A percentile compares a stretch with the other conserved stretches of the same genome.
Conservation (phyloP, 2,329 filamentous ascomycete genomes). For the Fusarium pseudoanthophilum region DNA sequence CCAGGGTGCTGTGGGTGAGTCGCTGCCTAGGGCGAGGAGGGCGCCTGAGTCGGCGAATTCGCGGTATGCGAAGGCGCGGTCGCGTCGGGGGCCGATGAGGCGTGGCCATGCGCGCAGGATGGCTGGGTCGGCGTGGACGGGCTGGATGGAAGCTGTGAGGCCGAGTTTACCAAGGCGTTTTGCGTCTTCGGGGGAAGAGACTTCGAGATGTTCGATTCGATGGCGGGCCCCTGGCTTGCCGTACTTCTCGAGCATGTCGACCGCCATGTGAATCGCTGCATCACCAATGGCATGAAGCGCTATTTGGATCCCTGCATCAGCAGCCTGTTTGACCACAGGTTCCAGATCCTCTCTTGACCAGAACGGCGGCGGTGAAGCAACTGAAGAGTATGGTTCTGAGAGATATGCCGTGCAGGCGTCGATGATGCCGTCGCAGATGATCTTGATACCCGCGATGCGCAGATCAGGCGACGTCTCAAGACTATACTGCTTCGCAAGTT, state of each 20-base stretch:
- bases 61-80: slow-evolving; percentile 69
- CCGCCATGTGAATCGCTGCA: slow-evolving; percentile 63
- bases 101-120: slow-evolving; percentile 69
- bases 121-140: slow-evolving; percentile 67
- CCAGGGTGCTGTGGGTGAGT: slow-evolving; percentile 67
- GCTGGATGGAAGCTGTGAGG: slow-evolving; percentile 67
- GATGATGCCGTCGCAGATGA: slow-evolving; percentile 72
- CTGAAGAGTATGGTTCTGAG: slow-evolving; percentile 64
- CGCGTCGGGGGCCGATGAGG: slow-evolving; percentile 64
- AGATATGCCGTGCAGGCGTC: slow-evolving; percentile 71
- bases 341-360: slow-evolving; percentile 64
- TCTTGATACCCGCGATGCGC: slow-evolving; percentile 69
- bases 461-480: slow-evolving; percentile 52
- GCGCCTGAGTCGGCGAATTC: slow-evolving; percentile 67
- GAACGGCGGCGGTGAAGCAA: slow-evolving; percentile 57
- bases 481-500: slow-evolving; percentile 52
- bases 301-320: slow-evolving; percentile 64
- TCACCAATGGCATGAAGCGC: slow-evolving; percentile 74
- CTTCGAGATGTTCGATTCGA: slow-evolving; percentile 72
- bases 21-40: slow-evolving; percentile 64
- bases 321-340: slow-evolving; percentile 64
- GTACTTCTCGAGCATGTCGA: slow-evolving; percentile 62
- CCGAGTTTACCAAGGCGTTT: slow-evolving; percentile 64
- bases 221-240: slow-evolving; percentile 60
- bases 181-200: slow-evolving; percentile 65